These are phyloP conservation scores for Mycena filopes DNA, from an alignment of 768 basidiomycete species.

Conservation along the genomic window DNA sequence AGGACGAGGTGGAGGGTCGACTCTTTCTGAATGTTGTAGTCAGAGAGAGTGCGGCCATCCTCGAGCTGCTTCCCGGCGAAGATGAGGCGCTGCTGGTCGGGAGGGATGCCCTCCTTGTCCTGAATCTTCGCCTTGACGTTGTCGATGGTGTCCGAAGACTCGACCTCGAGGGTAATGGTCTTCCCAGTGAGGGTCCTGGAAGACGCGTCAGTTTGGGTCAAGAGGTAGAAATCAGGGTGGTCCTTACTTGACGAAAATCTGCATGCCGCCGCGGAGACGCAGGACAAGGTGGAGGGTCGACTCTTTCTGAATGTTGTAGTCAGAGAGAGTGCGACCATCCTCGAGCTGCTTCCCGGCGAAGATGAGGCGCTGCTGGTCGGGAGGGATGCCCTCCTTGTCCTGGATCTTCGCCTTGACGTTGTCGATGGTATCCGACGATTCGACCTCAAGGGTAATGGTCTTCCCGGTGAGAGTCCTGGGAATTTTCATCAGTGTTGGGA, in stretches of 20 bases:
- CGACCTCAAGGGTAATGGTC: constrained; percentile 81
- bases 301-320: constrained; percentile 75
- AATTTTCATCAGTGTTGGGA: not conserved
- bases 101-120: constrained; percentile 32
- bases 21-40: constrained; percentile 34
- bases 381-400: constrained; percentile 72
- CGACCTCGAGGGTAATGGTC: constrained; percentile 72
- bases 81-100: constrained; percentile 32
- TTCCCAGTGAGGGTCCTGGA: constrained; percentile 64
- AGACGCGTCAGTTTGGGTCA: too few species aligned
- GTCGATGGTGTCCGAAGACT: constrained; percentile 52
- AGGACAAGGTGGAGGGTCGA: constrained; percentile 66
- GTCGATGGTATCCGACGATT: constrained; percentile 79
- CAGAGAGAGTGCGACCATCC: constrained; percentile 84
- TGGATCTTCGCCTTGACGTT: constrained; percentile 81
- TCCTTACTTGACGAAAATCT: constrained; percentile 47
- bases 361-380: constrained; percentile 66
- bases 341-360: constrained; percentile 92
- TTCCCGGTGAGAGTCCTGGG: constrained; percentile 64
- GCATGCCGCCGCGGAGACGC: constrained; percentile 29
- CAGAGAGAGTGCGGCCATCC: constrained; percentile 32
- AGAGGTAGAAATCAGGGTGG: too few species aligned
- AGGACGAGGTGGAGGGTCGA: constrained; percentile 33
- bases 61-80: constrained; percentile 33
- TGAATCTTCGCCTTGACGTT: constrained; percentile 34